These are phyloP conservation scores for Pseudognaphalium luteoalbum DNA, from an alignment of 129 eudicot genomes.

Conservation along the genomic window DNA sequence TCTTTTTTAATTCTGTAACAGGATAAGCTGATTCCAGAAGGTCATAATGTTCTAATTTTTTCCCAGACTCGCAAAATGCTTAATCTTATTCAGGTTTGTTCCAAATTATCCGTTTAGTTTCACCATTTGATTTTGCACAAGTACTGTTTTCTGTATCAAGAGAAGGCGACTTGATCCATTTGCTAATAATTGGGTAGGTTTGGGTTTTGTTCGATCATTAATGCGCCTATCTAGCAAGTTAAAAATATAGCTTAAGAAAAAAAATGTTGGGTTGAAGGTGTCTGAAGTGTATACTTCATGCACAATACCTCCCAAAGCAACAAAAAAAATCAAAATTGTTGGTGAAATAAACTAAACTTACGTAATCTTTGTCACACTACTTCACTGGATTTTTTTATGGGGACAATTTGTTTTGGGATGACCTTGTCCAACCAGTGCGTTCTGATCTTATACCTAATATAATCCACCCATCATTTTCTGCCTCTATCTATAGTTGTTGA, in stretches of 20 bases:
- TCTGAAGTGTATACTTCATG: not conserved
- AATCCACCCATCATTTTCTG: not conserved
- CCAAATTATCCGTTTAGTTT: not conserved
- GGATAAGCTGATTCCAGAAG: slow-evolving; percentile 72
- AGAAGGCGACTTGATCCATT: not conserved
- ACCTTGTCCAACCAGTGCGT: too few relatives aligned
- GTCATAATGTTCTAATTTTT: slow-evolving; percentile 90
- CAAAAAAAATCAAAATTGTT: not conserved
- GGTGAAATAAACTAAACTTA: not conserved
- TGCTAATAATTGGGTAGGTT: not conserved
- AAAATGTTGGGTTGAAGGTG: not conserved
- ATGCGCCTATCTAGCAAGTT: not conserved
- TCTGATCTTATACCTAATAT: not conserved
- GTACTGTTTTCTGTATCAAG: not conserved
- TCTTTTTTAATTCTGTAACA: slow-evolving; percentile 31
- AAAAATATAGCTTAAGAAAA: not conserved
- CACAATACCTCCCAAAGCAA: not conserved
- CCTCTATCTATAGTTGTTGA: not conserved
- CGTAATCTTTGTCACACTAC: not conserved
- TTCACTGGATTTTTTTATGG: not conserved
- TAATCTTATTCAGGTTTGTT: slow-evolving; percentile 73
- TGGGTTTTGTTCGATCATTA: not conserved
- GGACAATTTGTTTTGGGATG: not conserved
- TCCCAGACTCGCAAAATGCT: slow-evolving; percentile 98
- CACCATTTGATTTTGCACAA: not conserved